Evolutionary conservation across 179 eudicot genomes (phyloP).

Genomic region (Carnegiea gigantea): DNA sequence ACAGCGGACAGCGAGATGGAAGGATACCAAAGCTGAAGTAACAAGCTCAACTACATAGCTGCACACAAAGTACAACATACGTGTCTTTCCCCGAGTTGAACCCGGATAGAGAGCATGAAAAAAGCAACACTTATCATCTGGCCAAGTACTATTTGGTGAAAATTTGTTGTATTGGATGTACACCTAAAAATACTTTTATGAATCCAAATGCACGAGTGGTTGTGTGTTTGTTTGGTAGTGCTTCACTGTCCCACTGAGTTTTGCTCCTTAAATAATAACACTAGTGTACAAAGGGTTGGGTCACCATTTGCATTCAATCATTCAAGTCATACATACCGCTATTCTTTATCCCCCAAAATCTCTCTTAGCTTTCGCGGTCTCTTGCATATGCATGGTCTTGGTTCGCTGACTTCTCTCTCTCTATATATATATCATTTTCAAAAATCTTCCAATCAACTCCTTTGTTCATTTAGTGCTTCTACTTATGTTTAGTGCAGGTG

Average conservation of each 20-base stretch:
- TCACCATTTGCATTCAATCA: slow-evolving; percentile 1
- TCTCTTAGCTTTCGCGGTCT: neutral
- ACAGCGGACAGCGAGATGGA: no score
- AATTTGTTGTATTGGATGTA: neutral
- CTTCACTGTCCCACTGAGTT: neutral
- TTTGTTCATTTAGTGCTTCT: no score
- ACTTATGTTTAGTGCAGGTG: no score
- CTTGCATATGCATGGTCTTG: neutral
- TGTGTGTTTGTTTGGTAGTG: neutral
- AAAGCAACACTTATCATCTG: no score
- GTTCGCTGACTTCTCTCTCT: no score
- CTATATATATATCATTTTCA: neutral
- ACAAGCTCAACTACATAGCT: no score
- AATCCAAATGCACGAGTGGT: neutral
- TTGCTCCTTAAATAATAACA: neutral
- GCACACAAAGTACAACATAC: no score
- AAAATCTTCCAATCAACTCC: neutral
- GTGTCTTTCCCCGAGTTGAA: no score
- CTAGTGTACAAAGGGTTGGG: neutral
- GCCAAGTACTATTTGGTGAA: no score
- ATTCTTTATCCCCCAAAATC: neutral
- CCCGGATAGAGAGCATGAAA: no score
- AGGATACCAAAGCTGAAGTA: no score
- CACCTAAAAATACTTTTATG: neutral
- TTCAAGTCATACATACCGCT: neutral